phyloP scores from a whole-genome alignment of 179 eudicot species.

The Beta macrorhiza region DNA sequence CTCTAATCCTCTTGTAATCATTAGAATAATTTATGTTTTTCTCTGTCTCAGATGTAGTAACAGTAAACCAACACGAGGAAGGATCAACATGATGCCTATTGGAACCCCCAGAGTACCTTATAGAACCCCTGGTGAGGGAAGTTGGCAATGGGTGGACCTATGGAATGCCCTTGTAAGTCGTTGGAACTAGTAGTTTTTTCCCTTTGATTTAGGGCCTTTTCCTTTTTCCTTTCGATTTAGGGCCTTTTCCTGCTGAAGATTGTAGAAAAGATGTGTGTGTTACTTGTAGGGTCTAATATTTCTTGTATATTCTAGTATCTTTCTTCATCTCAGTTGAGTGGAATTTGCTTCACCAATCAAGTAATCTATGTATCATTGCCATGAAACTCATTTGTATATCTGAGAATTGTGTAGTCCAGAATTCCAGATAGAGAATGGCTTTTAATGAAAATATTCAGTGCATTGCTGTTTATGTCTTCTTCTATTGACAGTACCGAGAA shows the following conservation, averaged over 20 bases:
- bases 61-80: slow-evolving; percentile 57
- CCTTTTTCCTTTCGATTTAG: neutral
- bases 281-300: neutral
- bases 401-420: neutral
- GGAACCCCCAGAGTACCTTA: slow-evolving; percentile 76
- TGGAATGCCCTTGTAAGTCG: slow-evolving; percentile 87
- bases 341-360: neutral
- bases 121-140: slow-evolving; percentile 57
- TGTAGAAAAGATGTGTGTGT: neutral
- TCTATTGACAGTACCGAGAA: slow-evolving; percentile 64
- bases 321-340: neutral
- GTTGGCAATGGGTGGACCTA: slow-evolving; percentile 72
- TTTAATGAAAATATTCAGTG: neutral
- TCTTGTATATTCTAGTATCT: neutral
- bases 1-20: neutral
- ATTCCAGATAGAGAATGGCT: neutral
- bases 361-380: neutral
- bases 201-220: neutral
- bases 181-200: neutral
- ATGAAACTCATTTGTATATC: neutral
- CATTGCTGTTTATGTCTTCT: neutral
- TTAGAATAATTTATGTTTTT: slow-evolving; percentile 16
- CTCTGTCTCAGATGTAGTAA: slow-evolving; percentile 43
- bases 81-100: slow-evolving; percentile 72
- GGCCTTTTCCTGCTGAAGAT: neutral